phyloP scores from a whole-genome alignment of 1,139 yeast species.

The Keqinozyma sinolaborantium region DNA sequence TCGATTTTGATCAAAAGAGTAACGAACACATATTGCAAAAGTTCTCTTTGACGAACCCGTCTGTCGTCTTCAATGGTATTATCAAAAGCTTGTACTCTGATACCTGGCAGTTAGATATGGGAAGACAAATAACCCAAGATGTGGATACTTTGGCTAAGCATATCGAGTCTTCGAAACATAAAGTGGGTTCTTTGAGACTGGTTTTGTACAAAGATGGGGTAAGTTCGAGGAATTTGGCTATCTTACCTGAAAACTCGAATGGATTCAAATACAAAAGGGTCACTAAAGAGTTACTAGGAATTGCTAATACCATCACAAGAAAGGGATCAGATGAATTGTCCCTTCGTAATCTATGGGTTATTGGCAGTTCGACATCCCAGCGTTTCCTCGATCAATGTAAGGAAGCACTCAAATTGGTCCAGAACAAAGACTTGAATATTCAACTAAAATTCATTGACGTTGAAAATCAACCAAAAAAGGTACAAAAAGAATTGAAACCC shows the following conservation, averaged over 20 bases:
- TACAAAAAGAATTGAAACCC: too few relatives aligned
- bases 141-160: conserved; percentile 23
- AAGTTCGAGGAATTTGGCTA: conserved; percentile 26
- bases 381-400: conserved; percentile 39
- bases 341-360: conserved; percentile 42
- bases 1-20: conserved; percentile 25
- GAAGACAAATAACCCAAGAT: conserved; percentile 37
- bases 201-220: conserved; percentile 32
- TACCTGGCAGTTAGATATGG: conserved; percentile 38
- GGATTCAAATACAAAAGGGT: conserved; percentile 32
- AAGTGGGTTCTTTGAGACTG: conserved; percentile 21
- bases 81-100: conserved; percentile 38
- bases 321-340: neutral
- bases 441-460: conserved; percentile 28
- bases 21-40: conserved; percentile 18
- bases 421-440: conserved; percentile 22
- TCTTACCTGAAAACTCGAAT: conserved; percentile 32
- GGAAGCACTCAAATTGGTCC: conserved; percentile 27
- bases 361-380: conserved; percentile 49
- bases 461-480: neutral
- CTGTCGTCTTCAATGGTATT: conserved; percentile 72
- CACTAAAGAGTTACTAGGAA: conserved; percentile 22
- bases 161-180: conserved; percentile 17
- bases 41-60: conserved; percentile 45
- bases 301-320: neutral